Evolutionary conservation across 352 stramenopile genomes (phyloP).

Genomic region (Blastocystis sp.): DNA sequence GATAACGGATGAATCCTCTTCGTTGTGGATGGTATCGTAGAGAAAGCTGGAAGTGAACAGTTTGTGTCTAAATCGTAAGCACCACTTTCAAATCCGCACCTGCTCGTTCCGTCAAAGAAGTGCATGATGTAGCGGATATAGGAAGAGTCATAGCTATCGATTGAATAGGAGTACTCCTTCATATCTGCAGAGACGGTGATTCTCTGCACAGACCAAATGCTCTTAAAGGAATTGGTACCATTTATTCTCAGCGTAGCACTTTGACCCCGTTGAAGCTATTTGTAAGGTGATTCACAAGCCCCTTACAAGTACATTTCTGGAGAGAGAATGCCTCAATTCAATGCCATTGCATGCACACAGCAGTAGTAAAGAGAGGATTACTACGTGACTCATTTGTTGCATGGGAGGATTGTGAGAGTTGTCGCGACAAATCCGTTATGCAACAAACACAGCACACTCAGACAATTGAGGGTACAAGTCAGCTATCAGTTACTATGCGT

Average conservation of each 20-base stretch:
- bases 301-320: neutral
- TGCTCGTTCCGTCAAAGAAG: slow-evolving; percentile 18
- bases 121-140: slow-evolving; percentile 36
- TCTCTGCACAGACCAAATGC: slow-evolving; percentile 55
- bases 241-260: slow-evolving; percentile 49
- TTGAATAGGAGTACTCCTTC: slow-evolving; percentile 60
- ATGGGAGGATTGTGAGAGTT: too few species aligned
- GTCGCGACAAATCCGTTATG: too few species aligned
- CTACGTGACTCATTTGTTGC: too few species aligned
- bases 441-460: too few species aligned
- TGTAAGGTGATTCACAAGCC: neutral
- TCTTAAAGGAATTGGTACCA: slow-evolving; percentile 50
- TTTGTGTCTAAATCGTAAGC: slow-evolving; percentile 1
- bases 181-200: slow-evolving; percentile 27
- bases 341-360: neutral
- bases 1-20: slow-evolving; percentile 41
- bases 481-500: too few species aligned
- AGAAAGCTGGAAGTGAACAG: slow-evolving; percentile 31
- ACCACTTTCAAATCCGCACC: neutral
- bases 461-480: too few species aligned
- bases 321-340: neutral
- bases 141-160: slow-evolving; percentile 62
- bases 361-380: neutral
- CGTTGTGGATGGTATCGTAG: slow-evolving; percentile 37
- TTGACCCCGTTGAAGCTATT: slow-evolving; percentile 46